Evolutionary conservation across 1,284 basidiomycete species (phyloP), one percentile per base, ranked within the genome.

Genomic region (Malassezia obtusa): DNA sequence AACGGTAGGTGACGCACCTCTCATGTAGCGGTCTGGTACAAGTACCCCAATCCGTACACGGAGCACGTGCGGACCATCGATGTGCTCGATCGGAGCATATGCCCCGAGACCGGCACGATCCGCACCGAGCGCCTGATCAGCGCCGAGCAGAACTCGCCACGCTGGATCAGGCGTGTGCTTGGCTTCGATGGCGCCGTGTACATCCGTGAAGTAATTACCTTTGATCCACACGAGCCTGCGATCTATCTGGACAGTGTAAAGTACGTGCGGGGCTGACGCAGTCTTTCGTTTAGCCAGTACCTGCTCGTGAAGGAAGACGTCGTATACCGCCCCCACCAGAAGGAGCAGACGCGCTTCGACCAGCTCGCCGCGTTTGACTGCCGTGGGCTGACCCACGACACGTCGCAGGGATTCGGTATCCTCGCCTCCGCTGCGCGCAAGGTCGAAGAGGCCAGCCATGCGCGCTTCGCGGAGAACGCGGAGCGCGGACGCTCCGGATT

Each of bases 1-100:
- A 36, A 31, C 14, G 51, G 51, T 53, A 43, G 11, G 51, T 43
- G 14, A 7, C n/a, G 21, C 14, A 17, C 8, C 5, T 14, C 41
- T 45, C 8, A 46, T 28, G 37, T 30, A 48, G 53, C 52, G 11
- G 37, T 59, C 10, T 59, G 58, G 58, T 33, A 35, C 25, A 59
- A 59, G 35, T 59, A 59, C 35, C 58, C 58, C 12, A 59, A 59
- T 39, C 58, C 58, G 9, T 45, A 52, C 35, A 39, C 52, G 2
- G 50, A 52, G 39, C 58, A 59, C 39, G 58, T 59, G 17, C 46
- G 43, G 17, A 48, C 35, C 15, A 49, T 59, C 19, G 58, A 59
- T 39, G 54, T 59, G 35, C 40, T 59, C 17, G 49, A 56, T 21
- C 49, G 56, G 12, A 28, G 19, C 24, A 35, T 59, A 14, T 51